phyloP scores from a whole-genome alignment of 108 stramenopile genomes.

The Pseudonitzschia pungens region DNA sequence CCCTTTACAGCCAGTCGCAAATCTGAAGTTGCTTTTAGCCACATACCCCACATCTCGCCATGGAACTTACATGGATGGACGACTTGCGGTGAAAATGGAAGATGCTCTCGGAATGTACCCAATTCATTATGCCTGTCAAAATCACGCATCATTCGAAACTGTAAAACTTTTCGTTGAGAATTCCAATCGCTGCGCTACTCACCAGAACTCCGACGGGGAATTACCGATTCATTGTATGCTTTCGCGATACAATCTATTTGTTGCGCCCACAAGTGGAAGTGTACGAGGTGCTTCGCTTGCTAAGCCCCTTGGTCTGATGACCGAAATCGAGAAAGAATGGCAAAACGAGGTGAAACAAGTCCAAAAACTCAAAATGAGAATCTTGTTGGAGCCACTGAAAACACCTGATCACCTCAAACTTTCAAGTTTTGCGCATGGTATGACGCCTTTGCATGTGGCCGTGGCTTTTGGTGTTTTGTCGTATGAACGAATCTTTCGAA shows the following conservation, averaged over 20 bases:
- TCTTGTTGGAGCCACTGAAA: conserved; percentile 37
- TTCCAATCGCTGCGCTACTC: conserved; percentile 50
- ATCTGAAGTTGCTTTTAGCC: conserved; percentile 40
- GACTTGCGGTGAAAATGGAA: conserved; percentile 56
- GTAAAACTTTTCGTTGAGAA: conserved; percentile 46
- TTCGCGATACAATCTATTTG: conserved; percentile 26
- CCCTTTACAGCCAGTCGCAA: conserved; percentile 33
- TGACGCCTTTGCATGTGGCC: conserved; percentile 53
- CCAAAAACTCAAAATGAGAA: conserved; percentile 31
- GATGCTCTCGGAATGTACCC: conserved; percentile 69
- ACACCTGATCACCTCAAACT: conserved; percentile 29
- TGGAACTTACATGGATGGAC: conserved; percentile 51
- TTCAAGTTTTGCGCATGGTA: conserved; percentile 41
- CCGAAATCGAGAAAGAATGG: conserved; percentile 30
- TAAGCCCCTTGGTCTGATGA: conserved; percentile 19
- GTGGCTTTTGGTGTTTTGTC: conserved; percentile 39
- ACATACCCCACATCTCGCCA: conserved; percentile 42
- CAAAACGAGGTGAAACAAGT: conserved; percentile 30
- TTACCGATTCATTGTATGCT: conserved; percentile 45
- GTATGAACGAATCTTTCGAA: conserved; percentile 34
- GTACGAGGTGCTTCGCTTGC: conserved; percentile 33
- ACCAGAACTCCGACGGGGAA: conserved; percentile 37
- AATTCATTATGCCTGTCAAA: conserved; percentile 70
- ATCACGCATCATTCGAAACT: conserved; percentile 52
- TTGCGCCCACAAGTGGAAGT: conserved; percentile 12